A percentile compares a stretch with the other conserved stretches of the same genome.
Conservation (phyloP, 2,329 filamentous ascomycete genomes). For the Kalmusia sp. region DNA sequence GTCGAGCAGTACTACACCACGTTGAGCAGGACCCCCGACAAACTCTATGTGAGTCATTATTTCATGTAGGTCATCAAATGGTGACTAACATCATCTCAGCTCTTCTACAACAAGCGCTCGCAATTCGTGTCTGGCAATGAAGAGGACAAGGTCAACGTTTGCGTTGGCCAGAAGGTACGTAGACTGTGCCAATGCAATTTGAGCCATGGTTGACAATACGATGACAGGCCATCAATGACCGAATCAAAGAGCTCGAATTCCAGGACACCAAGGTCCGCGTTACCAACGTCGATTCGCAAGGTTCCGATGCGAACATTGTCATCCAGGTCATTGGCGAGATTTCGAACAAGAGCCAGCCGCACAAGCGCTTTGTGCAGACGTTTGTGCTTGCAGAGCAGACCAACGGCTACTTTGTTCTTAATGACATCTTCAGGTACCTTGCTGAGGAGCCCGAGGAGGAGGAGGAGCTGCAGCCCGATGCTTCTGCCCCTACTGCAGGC, state of each 20-base stretch:
- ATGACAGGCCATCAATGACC: slow-evolving; percentile 83
- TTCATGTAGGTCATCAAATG: background rate
- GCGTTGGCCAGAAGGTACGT: slow-evolving; percentile 83
- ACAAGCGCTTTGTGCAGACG: slow-evolving; percentile 96
- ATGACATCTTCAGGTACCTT: slow-evolving; percentile 96
- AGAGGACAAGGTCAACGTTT: slow-evolving; percentile 85
- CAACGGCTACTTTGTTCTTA: slow-evolving; percentile 96
- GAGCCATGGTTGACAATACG: slow-evolving; percentile 22
- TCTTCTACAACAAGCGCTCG: slow-evolving; percentile 96
- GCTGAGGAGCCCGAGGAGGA: slow-evolving; percentile 80
- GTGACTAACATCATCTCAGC: slow-evolving; percentile 50
- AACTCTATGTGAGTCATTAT: slow-evolving; percentile 71
- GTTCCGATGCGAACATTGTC: slow-evolving; percentile 90
- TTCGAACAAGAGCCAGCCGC: slow-evolving; percentile 88
- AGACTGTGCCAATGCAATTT: background rate
- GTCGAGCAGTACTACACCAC: slow-evolving; percentile 99
- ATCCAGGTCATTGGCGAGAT: slow-evolving; percentile 98
- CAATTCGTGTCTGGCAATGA: slow-evolving; percentile 94
- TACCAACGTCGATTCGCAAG: slow-evolving; percentile 96
- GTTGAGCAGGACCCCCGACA: slow-evolving; percentile 90
- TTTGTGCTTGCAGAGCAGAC: slow-evolving; percentile 96
- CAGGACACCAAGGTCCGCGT: slow-evolving; percentile 98
- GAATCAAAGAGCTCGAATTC: slow-evolving; percentile 91
- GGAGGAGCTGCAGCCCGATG: slow-evolving; percentile 49
- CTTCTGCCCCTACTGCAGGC: slow-evolving; percentile 43